Conservation (phyloP, 768 basidiomycete genomes). For the Collybiopsis confluens region DNA sequence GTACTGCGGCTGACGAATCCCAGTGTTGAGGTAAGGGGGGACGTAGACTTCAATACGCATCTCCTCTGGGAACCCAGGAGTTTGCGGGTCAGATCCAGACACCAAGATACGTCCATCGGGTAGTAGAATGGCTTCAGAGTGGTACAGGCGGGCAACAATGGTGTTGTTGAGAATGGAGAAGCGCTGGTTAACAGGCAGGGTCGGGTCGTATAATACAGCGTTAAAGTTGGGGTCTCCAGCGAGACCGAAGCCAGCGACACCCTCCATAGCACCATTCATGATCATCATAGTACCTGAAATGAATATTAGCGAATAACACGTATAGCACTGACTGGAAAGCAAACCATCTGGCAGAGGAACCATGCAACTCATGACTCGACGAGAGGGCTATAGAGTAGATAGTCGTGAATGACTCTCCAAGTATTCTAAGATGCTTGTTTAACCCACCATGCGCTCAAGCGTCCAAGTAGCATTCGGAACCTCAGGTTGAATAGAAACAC, state of each 20-base stretch:
- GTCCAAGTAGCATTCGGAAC: constrained; percentile 57
- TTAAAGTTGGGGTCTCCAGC: constrained; percentile 57
- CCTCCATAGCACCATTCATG: constrained; percentile 67
- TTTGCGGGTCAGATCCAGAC: constrained; percentile 73
- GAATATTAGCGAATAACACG: background rate
- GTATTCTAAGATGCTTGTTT: background rate
- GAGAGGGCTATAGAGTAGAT: constrained; percentile 44
- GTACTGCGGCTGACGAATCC: constrained; percentile 58
- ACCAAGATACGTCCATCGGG: constrained; percentile 73
- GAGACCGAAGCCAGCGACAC: constrained; percentile 72
- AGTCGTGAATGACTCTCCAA: background rate
- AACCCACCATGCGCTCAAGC: constrained; percentile 69
- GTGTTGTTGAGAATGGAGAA: constrained; percentile 65
- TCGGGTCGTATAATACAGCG: constrained; percentile 70
- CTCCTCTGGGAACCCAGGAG: constrained; percentile 64
- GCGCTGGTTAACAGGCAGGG: constrained; percentile 52
- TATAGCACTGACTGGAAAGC: constrained; percentile 45
- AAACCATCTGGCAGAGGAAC: constrained; percentile 51
- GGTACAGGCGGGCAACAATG: constrained; percentile 72
- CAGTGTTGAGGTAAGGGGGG: constrained; percentile 77
- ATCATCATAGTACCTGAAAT: constrained; percentile 66
- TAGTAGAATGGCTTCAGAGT: constrained; percentile 63
- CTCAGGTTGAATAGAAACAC: constrained; percentile 67
- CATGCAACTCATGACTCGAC: constrained; percentile 73
- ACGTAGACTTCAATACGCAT: constrained; percentile 82